A percentile compares a stretch with the other conserved stretches of the same genome.
These are phyloP conservation scores for Iris pallida DNA, from an alignment of 116 monocot genomes.

Conservation along the genomic window DNA sequence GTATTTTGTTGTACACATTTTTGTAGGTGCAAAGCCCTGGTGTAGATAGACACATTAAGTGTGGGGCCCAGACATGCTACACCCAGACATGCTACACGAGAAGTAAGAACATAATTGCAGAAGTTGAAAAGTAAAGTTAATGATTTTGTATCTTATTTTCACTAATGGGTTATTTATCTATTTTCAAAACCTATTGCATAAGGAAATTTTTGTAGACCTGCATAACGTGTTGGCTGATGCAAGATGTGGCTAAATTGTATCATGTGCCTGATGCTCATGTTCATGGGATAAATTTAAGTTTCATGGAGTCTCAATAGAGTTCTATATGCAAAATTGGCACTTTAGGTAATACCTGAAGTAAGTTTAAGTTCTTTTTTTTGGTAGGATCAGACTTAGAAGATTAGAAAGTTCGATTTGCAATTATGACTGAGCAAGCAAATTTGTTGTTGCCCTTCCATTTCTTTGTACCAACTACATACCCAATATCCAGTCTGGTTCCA, in stretches of 20 bases:
- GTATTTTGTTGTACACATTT: background rate
- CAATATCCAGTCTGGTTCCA: too few relatives aligned
- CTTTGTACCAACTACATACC: too few relatives aligned
- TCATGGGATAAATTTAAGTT: conserved; percentile 81
- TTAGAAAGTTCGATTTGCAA: too few relatives aligned
- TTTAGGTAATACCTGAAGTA: conserved; percentile 92
- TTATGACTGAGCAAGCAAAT: too few relatives aligned
- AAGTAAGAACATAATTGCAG: conserved; percentile 33
- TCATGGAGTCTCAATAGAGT: conserved; percentile 91
- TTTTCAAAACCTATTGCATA: conserved; percentile 33
- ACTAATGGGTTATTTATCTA: background rate
- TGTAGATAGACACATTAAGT: conserved; percentile 92
- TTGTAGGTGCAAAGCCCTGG: conserved; percentile 95
- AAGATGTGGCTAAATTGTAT: conserved; percentile 83
- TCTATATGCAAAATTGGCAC: conserved; percentile 80
- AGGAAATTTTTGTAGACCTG: conserved; percentile 79
- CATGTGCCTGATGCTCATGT: conserved; percentile 98
- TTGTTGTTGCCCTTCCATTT: too few relatives aligned
- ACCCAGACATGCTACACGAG: too few relatives aligned
- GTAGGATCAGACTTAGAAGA: too few relatives aligned
- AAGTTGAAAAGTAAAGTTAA: background rate
- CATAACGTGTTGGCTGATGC: conserved; percentile 76
- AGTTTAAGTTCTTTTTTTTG: conserved; percentile 12
- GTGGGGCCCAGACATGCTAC: conserved; percentile 96
- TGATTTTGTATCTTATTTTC: background rate